Percentiles rank a stretch among this genome's conserved stretches.
Evolutionary conservation across 2,329 filamentous ascomycete species (phyloP).

Genomic region (Lachnellula arida): DNA sequence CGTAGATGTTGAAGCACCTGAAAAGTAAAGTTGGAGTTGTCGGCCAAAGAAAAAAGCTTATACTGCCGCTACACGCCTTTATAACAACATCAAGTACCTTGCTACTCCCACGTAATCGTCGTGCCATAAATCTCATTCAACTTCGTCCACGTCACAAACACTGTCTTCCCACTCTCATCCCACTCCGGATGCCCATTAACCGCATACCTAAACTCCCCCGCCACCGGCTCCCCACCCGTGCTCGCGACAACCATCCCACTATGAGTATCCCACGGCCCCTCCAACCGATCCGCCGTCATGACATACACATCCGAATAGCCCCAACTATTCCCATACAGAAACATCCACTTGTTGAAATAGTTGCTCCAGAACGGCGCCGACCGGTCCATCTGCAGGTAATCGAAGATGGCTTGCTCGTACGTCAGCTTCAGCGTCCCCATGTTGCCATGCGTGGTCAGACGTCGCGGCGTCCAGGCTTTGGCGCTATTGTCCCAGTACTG

Average conservation of each 20-base stretch:
- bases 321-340: conserved; percentile 7
- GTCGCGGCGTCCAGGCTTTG: neutral
- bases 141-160: conserved; percentile 8
- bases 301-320: conserved; percentile 7
- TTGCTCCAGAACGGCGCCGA: conserved; percentile 6
- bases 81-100: no score
- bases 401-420: conserved; percentile 2
- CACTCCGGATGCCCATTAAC: conserved; percentile 7
- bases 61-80: no score
- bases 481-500: neutral
- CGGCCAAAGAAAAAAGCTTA: no score
- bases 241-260: neutral
- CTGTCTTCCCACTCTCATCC: conserved; percentile 5
- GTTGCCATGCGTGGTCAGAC: neutral
- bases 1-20: no score
- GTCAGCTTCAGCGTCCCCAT: neutral
- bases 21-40: no score
- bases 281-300: conserved; percentile 5
- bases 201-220: conserved; percentile 1
- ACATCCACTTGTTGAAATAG: conserved; percentile 8
- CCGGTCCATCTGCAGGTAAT: conserved; percentile 1
- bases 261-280: conserved; percentile 7
- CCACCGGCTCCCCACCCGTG: conserved; percentile 2
- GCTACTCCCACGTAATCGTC: conserved; percentile 3
- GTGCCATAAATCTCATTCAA: conserved; percentile 8